Conservation (phyloP, 768 basidiomycete genomes). For the Brasilioporus rufonigricans region DNA sequence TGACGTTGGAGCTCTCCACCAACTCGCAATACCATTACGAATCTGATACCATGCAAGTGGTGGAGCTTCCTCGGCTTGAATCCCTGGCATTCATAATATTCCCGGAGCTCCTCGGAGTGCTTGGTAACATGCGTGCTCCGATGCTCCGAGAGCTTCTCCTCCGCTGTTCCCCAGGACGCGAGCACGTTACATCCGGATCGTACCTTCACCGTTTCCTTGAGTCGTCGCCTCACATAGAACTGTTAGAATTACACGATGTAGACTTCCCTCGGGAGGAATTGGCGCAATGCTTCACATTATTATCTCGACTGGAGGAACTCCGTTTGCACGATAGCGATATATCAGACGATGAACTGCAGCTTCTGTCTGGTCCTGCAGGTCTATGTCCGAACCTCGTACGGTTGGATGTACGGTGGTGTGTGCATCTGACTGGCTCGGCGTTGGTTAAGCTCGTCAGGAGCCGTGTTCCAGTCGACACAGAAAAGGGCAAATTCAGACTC, state of each 20-base stretch:
- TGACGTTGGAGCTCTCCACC: constrained; percentile 41
- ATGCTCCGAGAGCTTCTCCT: constrained; percentile 39
- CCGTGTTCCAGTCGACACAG: constrained; percentile 26
- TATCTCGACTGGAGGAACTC: constrained; percentile 45
- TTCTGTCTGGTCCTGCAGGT: constrained; percentile 38
- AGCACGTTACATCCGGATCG: constrained; percentile 28
- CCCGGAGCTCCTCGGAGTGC: constrained; percentile 27
- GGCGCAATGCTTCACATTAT: constrained; percentile 31
- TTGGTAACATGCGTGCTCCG: constrained; percentile 36
- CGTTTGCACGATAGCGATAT: constrained; percentile 60
- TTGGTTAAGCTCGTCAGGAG: constrained; percentile 49
- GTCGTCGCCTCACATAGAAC: constrained; percentile 34
- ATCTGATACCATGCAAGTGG: constrained; percentile 5
- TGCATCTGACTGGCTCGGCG: constrained; percentile 48
- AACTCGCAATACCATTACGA: constrained; percentile 26
- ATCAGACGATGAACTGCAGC: constrained; percentile 41
- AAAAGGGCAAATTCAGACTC: not conserved
- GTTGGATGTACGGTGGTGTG: constrained; percentile 61
- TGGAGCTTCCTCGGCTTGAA: constrained; percentile 26
- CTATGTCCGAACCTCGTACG: constrained; percentile 46
- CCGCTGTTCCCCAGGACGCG: constrained; percentile 29
- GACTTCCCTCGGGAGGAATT: constrained; percentile 41
- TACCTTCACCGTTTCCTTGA: constrained; percentile 29
- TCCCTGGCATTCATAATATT: constrained; percentile 31
- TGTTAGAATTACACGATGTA: constrained; percentile 50